Evolutionary conservation across 768 basidiomycete genomes (phyloP).

Genomic region (Russula sp.): DNA sequence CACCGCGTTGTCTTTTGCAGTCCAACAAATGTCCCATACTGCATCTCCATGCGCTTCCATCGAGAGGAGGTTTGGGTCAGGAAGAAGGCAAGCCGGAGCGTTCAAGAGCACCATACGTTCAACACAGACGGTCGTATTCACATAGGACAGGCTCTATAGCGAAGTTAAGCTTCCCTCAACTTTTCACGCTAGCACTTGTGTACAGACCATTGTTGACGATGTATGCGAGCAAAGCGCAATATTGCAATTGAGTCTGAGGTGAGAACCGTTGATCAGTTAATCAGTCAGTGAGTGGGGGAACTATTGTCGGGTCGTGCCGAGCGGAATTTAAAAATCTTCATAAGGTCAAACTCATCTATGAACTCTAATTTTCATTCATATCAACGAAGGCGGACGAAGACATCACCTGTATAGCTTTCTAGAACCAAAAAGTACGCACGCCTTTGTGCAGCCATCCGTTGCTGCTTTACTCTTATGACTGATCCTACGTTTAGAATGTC

Average conservation of each 20-base stretch:
- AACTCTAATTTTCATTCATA: constrained; percentile 66
- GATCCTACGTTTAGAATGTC: constrained; percentile 60
- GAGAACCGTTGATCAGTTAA: background rate
- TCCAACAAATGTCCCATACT: constrained; percentile 78
- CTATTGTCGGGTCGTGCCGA: constrained; percentile 44
- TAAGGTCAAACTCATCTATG: constrained; percentile 35
- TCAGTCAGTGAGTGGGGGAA: no score
- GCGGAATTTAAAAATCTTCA: constrained; percentile 50
- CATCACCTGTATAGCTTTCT: constrained; percentile 45
- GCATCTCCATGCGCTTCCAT: constrained; percentile 72
- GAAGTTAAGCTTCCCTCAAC: constrained; percentile 1
- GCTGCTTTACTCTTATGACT: background rate
- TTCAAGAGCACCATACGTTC: constrained; percentile 54
- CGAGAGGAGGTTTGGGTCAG: constrained; percentile 35
- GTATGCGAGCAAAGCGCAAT: background rate
- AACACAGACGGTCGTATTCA: constrained; percentile 69
- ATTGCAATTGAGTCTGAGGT: background rate
- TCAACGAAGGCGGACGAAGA: constrained; percentile 97
- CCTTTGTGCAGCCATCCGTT: no score
- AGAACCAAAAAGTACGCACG: constrained; percentile 33
- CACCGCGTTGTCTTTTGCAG: constrained; percentile 52
- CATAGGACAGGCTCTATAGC: constrained; percentile 63
- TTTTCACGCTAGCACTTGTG: constrained; percentile 4
- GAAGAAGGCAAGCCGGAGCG: constrained; percentile 22
- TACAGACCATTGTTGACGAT: constrained; percentile 17